Percentiles rank a stretch among this genome's conserved stretches.
These are phyloP conservation scores for Graphiopsis chlorocephala DNA, from an alignment of 2,329 filamentous ascomycete genomes.

Conservation along the genomic window DNA sequence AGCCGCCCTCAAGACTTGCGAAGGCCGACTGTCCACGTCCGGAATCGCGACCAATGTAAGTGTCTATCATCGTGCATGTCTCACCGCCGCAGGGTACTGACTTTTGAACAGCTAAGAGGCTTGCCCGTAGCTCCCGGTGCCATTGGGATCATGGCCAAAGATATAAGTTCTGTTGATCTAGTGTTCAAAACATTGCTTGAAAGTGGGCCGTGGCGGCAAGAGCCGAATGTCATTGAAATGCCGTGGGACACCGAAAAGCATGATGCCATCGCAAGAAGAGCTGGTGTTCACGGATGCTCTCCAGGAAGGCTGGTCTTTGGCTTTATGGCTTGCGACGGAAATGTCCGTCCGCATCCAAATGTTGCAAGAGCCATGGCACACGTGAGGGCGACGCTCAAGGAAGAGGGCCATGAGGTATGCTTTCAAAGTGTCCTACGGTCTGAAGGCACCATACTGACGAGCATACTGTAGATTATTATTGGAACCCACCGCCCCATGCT, in stretches of 20 bases:
- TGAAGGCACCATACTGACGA: constrained; percentile 2
- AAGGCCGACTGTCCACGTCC: constrained; percentile 15
- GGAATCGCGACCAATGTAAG: constrained; percentile 21
- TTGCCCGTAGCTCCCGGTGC: constrained; percentile 20
- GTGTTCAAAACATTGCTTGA: constrained; percentile 18
- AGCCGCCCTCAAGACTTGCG: constrained; percentile 19
- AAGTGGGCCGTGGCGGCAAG: constrained; percentile 16
- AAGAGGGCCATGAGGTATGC: constrained; percentile 19
- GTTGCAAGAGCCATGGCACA: constrained; percentile 15
- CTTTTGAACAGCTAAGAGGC: constrained; percentile 17
- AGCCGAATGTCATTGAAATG: constrained; percentile 18
- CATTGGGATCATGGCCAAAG: constrained; percentile 21
- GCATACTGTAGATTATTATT: constrained; percentile 16
- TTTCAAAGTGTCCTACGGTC: constrained; percentile 2
- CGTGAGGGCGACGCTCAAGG: constrained; percentile 15
- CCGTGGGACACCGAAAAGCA: constrained; percentile 23
- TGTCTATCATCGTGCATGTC: not conserved
- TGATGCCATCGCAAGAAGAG: constrained; percentile 13
- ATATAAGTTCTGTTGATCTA: constrained; percentile 10
- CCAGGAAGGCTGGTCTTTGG: constrained; percentile 24
- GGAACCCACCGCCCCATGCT: constrained; percentile 23
- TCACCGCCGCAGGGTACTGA: not conserved
- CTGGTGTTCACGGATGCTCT: not conserved
- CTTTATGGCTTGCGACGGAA: constrained; percentile 18
- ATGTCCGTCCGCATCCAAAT: constrained; percentile 19